phyloP scores from a whole-genome alignment of 805 yeast species.

The Candida xiaguanensis region DNA sequence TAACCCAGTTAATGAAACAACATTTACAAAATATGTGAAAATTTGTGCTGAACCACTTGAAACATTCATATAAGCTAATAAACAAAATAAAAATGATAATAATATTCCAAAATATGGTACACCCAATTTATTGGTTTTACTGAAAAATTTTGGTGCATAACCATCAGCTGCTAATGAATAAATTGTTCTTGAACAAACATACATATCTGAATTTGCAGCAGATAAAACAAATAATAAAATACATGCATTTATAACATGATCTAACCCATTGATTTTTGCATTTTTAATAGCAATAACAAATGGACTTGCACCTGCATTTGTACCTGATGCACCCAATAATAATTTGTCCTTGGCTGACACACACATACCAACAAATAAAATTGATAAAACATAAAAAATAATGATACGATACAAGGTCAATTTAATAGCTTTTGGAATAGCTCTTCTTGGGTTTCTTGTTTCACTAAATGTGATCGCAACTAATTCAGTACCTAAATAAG shows the following conservation, averaged over 20 bases:
- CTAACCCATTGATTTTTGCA: constrained; percentile 62
- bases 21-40: constrained; percentile 69
- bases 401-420: constrained; percentile 67
- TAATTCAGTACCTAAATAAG: constrained; percentile 66
- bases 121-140: constrained; percentile 64
- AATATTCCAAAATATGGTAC: constrained; percentile 62
- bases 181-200: constrained; percentile 71
- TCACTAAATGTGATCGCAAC: constrained; percentile 76
- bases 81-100: constrained; percentile 51
- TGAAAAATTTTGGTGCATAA: constrained; percentile 66
- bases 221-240: constrained; percentile 75
- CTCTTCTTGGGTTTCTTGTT: constrained; percentile 55
- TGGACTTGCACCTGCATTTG: constrained; percentile 73
- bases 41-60: constrained; percentile 52
- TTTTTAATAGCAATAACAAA: constrained; percentile 76
- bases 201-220: constrained; percentile 77
- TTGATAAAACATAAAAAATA: constrained; percentile 58
- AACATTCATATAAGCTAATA: constrained; percentile 68
- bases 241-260: constrained; percentile 74
- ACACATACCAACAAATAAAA: constrained; percentile 63
- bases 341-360: constrained; percentile 57
- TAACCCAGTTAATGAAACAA: constrained; percentile 72
- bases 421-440: constrained; percentile 69
- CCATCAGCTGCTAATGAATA: constrained; percentile 72
- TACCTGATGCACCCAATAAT: constrained; percentile 49